phyloP scores from a whole-genome alignment of 2,329 filamentous ascomycete genomes.

The Colletotrichum karsti region DNA sequence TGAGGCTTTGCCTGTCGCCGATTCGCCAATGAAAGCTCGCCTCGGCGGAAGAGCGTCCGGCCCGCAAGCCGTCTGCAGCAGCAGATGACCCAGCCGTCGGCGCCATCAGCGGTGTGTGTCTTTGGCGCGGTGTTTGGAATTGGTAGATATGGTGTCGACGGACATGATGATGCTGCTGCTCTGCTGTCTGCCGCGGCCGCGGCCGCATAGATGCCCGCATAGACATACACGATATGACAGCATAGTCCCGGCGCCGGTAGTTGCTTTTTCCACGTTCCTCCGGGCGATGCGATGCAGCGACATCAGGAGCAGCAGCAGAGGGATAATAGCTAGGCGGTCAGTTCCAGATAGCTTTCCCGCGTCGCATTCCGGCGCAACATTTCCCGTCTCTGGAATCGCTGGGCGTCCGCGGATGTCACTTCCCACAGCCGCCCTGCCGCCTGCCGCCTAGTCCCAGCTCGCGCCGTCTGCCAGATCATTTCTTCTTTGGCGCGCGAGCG shows the following conservation, averaged over 20 bases:
- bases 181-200: too few relatives aligned
- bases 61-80: background rate
- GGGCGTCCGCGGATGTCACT: background rate
- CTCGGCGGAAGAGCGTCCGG: conserved; percentile 10
- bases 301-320: background rate
- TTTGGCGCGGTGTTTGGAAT: too few relatives aligned
- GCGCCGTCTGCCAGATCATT: background rate
- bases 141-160: background rate
- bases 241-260: conserved; percentile 1
- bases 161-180: background rate
- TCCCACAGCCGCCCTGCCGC: conserved; percentile 1
- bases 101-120: background rate
- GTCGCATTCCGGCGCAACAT: background rate
- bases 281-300: background rate
- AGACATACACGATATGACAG: background rate
- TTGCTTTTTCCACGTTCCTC: conserved; percentile 8
- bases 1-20: background rate
- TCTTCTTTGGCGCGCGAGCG: background rate
- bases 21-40: too few relatives aligned
- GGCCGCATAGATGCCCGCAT: background rate
- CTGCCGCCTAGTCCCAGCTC: background rate
- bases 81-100: background rate
- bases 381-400: background rate
- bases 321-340: background rate
- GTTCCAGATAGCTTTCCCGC: background rate